Conservation (phyloP, 139 green algal species). For the Pedinophyceae sp. region DNA sequence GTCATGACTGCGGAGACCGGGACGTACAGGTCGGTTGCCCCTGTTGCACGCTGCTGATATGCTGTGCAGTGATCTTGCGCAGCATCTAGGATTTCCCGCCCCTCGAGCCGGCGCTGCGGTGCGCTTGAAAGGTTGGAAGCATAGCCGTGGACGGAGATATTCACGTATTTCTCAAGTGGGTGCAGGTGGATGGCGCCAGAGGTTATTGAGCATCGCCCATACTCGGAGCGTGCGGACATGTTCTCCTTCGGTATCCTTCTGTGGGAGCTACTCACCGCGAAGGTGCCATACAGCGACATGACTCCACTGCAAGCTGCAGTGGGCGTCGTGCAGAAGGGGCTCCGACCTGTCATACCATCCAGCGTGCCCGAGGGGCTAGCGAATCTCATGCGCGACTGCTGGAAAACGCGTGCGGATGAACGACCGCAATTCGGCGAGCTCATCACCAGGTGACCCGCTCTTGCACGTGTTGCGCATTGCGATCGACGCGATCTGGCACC, state of each 20-base stretch:
- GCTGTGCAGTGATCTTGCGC: too few relatives aligned
- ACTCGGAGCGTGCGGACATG: slow-evolving; percentile 69
- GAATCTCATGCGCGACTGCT: slow-evolving; percentile 66
- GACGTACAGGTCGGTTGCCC: slow-evolving; percentile 94
- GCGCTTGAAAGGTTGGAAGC: too few relatives aligned
- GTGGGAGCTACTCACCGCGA: slow-evolving; percentile 86
- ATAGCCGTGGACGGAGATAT: too few relatives aligned
- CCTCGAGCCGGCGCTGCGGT: too few relatives aligned
- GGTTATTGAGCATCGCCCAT: slow-evolving; percentile 96
- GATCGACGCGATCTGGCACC: too few relatives aligned
- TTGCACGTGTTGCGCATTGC: too few relatives aligned
- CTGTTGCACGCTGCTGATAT: too few relatives aligned
- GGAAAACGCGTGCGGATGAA: slow-evolving; percentile 16
- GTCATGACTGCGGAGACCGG: slow-evolving; percentile 98
- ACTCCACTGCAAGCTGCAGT: slow-evolving; percentile 62
- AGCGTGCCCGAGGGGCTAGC: slow-evolving; percentile 45
- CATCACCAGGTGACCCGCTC: too few relatives aligned
- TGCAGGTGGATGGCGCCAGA: slow-evolving; percentile 97
- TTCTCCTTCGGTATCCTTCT: slow-evolving; percentile 81
- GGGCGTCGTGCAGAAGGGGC: slow-evolving; percentile 80
- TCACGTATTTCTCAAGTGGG: too few relatives aligned
- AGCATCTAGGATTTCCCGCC: too few relatives aligned
- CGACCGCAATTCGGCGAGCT: background rate
- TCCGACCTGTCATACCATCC: slow-evolving; percentile 59
- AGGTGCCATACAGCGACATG: slow-evolving; percentile 80